Evolutionary conservation across 2,329 filamentous ascomycete species (phyloP).

Genomic region (Coniochaeta sp.): DNA sequence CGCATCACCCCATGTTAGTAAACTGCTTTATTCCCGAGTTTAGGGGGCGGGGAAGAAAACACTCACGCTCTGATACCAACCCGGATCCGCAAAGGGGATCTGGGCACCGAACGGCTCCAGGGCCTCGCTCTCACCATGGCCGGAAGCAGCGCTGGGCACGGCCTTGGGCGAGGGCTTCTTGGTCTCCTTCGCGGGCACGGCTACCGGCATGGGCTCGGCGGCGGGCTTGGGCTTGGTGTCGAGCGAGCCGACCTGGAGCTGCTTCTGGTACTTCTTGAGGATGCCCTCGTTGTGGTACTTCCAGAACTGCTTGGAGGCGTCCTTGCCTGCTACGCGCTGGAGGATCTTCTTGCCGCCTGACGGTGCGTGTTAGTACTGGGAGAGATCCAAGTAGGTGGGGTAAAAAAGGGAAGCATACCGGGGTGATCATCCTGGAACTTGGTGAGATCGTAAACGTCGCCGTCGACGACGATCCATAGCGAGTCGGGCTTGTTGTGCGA

Average conservation of each 20-base stretch:
- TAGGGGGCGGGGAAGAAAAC: no score
- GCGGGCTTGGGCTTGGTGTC: constrained; percentile 72
- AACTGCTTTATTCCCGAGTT: no score
- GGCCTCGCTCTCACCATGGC: constrained; percentile 55
- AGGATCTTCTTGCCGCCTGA: constrained; percentile 59
- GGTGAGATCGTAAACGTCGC: constrained; percentile 93
- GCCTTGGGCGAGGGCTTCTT: constrained; percentile 19
- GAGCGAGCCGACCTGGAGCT: constrained; percentile 78
- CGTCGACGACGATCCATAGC: constrained; percentile 86
- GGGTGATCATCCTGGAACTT: constrained; percentile 82
- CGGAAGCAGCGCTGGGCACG: constrained; percentile 26
- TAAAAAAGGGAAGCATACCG: constrained; percentile 51
- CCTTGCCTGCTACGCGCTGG: constrained; percentile 56
- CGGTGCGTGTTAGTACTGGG: no score
- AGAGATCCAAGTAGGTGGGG: no score
- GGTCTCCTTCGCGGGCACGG: constrained; percentile 30
- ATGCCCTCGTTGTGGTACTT: constrained; percentile 80
- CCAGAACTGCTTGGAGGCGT: constrained; percentile 62
- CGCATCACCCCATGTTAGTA: no score
- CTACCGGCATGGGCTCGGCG: constrained; percentile 44
- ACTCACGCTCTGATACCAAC: constrained; percentile 88
- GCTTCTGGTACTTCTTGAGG: constrained; percentile 75
- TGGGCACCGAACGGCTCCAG: constrained; percentile 80
- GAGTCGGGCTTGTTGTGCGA: constrained; percentile 83
- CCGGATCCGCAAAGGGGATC: constrained; percentile 86